phyloP scores from a whole-genome alignment of 108 stramenopile genomes.

The Parmales sp. region DNA sequence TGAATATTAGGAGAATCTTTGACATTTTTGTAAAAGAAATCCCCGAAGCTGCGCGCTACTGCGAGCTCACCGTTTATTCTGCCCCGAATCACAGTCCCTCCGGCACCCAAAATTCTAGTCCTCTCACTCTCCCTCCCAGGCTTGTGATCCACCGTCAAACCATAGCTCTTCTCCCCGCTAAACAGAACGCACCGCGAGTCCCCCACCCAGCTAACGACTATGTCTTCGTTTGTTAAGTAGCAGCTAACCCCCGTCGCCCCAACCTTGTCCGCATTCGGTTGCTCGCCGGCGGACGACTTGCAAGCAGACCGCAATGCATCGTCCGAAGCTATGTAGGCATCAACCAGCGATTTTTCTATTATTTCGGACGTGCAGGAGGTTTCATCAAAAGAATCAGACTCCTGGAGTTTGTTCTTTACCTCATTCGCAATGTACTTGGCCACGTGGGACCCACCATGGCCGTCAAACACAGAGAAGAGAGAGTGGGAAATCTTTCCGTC shows the following conservation, averaged over 20 bases:
- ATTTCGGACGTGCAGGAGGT: no score
- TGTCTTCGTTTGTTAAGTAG: not conserved
- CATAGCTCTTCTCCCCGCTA: not conserved
- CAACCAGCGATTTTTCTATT: no score
- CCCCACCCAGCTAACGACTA: not conserved
- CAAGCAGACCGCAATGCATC: no score
- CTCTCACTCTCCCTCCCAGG: constrained; percentile 18
- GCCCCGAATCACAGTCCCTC: constrained; percentile 27
- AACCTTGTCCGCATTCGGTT: not conserved
- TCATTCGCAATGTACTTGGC: not conserved
- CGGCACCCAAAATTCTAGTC: constrained; percentile 25
- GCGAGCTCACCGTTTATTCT: constrained; percentile 42
- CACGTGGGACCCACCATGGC: not conserved
- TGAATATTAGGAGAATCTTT: constrained; percentile 46
- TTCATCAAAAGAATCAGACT: not conserved
- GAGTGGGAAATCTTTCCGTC: no score
- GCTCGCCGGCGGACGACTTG: no score
- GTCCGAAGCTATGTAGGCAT: no score
- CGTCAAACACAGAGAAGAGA: not conserved
- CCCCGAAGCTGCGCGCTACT: constrained; percentile 36
- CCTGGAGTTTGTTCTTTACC: not conserved
- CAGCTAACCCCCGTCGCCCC: not conserved
- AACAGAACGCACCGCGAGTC: not conserved
- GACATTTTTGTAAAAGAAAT: constrained; percentile 31
- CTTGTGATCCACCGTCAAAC: constrained; percentile 45